phyloP scores from a whole-genome alignment of 2,329 filamentous ascomycete genomes.

The Phialophora verrucosa region DNA sequence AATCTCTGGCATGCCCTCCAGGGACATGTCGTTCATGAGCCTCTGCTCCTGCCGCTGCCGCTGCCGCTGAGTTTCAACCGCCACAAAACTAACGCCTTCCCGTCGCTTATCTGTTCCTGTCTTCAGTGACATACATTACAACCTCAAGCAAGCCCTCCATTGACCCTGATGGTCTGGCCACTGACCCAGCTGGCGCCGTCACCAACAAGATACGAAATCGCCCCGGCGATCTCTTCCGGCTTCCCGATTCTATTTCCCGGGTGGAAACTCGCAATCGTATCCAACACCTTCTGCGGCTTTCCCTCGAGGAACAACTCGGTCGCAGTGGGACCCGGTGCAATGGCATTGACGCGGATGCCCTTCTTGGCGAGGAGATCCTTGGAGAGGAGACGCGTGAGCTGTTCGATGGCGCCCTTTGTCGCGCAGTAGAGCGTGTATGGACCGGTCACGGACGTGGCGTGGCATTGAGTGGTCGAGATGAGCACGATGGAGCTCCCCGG shows the following conservation, averaged over 20 bases:
- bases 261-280: conserved; percentile 49
- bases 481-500: conserved; percentile 59
- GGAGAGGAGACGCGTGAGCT: conserved; percentile 61
- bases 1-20: not conserved
- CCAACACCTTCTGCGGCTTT: conserved; percentile 56
- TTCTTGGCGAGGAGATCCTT: conserved; percentile 57
- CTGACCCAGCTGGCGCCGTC: conserved; percentile 52
- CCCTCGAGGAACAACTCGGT: conserved; percentile 63
- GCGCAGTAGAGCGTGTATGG: conserved; percentile 60
- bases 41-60: not conserved
- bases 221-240: conserved; percentile 58
- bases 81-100: not conserved
- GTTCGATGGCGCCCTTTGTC: conserved; percentile 66
- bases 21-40: not conserved
- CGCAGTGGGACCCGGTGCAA: conserved; percentile 61
- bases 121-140: not conserved
- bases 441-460: conserved; percentile 50
- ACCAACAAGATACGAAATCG: conserved; percentile 52
- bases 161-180: conserved; percentile 56
- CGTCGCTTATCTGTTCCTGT: not conserved
- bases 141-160: conserved; percentile 47
- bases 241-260: conserved; percentile 56
- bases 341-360: conserved; percentile 59
- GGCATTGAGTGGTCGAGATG: conserved; percentile 55
- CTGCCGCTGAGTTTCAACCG: not conserved